Evolutionary conservation across 2,329 filamentous ascomycete species (phyloP).

Genomic region (Ceratocystis cubensis): DNA sequence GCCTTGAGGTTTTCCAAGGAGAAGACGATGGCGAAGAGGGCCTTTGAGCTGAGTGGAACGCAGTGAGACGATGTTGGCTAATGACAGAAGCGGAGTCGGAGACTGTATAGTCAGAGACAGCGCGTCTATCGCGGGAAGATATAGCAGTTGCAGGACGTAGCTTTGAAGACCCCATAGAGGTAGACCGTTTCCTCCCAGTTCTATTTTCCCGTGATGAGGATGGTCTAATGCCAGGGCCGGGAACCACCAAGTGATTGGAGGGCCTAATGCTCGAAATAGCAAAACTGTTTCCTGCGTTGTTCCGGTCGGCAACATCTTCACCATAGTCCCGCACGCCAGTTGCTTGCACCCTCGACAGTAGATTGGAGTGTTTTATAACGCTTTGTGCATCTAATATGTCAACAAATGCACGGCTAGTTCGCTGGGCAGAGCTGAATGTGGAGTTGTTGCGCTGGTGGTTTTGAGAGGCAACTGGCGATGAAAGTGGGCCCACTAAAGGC

Average conservation of each 20-base stretch:
- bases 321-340: slow-evolving; percentile 43
- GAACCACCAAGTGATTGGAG: background rate
- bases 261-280: slow-evolving; percentile 7
- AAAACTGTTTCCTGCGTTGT: slow-evolving; percentile 33
- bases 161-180: background rate
- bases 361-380: slow-evolving; percentile 37
- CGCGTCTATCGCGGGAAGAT: slow-evolving; percentile 5
- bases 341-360: slow-evolving; percentile 37
- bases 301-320: slow-evolving; percentile 54
- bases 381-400: slow-evolving; percentile 48
- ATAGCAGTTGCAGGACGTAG: slow-evolving; percentile 15
- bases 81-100: slow-evolving; percentile 19
- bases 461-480: slow-evolving; percentile 9
- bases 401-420: slow-evolving; percentile 26
- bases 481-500: slow-evolving; percentile 12
- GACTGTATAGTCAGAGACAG: slow-evolving; percentile 1
- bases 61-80: slow-evolving; percentile 19
- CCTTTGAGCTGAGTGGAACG: slow-evolving; percentile 12
- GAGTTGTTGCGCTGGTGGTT: slow-evolving; percentile 19
- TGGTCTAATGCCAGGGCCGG: slow-evolving; percentile 3
- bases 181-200: background rate
- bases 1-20: background rate
- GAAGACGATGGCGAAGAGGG: background rate
- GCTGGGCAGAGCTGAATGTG: slow-evolving; percentile 14
- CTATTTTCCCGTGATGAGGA: slow-evolving; percentile 11